Conservation (phyloP, 1,284 basidiomycete species). For the Cystobasidium sp. region DNA sequence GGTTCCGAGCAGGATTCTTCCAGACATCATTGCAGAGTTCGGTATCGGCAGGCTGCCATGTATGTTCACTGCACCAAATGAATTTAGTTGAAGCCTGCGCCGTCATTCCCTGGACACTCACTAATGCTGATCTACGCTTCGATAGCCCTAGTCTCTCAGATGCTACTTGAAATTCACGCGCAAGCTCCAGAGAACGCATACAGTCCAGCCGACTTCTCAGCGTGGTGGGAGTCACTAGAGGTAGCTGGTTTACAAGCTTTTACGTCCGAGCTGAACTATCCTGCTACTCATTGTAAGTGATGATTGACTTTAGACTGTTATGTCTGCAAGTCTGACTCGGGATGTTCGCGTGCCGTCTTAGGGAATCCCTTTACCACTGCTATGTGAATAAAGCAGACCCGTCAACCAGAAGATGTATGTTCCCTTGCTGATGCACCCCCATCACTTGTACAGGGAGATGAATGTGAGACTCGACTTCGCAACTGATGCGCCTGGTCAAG, state of each 20-base stretch:
- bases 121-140: not conserved
- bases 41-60: conserved; percentile 34
- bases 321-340: not conserved
- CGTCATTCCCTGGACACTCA: not conserved
- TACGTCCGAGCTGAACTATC: conserved; percentile 52
- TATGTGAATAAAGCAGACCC: conserved; percentile 7
- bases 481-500: not conserved
- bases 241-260: conserved; percentile 65
- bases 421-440: not conserved
- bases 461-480: not conserved
- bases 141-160: conserved; percentile 52
- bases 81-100: not conserved
- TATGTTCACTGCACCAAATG: not conserved
- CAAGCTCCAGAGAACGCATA: conserved; percentile 62
- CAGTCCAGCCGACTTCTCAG: conserved; percentile 58
- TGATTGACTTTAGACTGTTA: not conserved
- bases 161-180: conserved; percentile 65
- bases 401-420: not conserved
- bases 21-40: conserved; percentile 33
- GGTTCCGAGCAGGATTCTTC: conserved; percentile 9
- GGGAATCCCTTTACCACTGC: conserved; percentile 27
- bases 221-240: conserved; percentile 66
- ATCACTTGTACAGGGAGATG: conserved; percentile 19
- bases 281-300: conserved; percentile 28
- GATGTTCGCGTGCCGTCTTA: not conserved